phyloP scores from a whole-genome alignment of 345 rosid genomes.

The Limnanthes douglasii region DNA sequence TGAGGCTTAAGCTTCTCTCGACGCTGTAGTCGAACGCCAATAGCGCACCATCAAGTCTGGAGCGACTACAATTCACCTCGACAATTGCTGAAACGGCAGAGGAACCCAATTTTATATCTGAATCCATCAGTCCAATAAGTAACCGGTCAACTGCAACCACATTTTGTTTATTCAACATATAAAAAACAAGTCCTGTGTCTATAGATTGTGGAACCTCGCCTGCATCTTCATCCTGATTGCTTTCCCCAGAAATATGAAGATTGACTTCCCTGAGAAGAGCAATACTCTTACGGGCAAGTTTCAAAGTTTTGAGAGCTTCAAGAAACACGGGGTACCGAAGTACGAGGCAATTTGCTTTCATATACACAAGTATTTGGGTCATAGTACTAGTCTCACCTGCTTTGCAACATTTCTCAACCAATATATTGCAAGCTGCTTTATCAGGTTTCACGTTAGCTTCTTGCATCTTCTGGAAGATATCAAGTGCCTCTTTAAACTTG shows the following conservation, averaged over 20 bases:
- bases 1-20: conserved; percentile 29
- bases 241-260: conserved; percentile 41
- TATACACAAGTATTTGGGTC: conserved; percentile 31
- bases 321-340: conserved; percentile 58
- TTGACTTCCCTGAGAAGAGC: conserved; percentile 45
- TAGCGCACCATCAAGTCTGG: conserved; percentile 41
- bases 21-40: conserved; percentile 48
- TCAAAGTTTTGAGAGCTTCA: conserved; percentile 35
- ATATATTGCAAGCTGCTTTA: conserved; percentile 82
- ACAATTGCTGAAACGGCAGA: conserved; percentile 32
- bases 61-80: conserved; percentile 20
- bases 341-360: conserved; percentile 39
- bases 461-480: conserved; percentile 67
- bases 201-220: conserved; percentile 9
- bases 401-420: conserved; percentile 58
- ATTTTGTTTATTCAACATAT: conserved; percentile 53
- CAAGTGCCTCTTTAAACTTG: conserved; percentile 48
- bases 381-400: conserved; percentile 29
- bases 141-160: conserved; percentile 40
- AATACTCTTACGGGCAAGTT: conserved; percentile 33
- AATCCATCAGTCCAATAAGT: conserved; percentile 25
- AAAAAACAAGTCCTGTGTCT: conserved; percentile 24
- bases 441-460: conserved; percentile 69
- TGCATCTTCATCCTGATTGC: conserved; percentile 5
- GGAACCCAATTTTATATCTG: conserved; percentile 23